These are phyloP conservation scores for Asterionellopsis glacialis DNA, from an alignment of 108 stramenopile species.

Conservation along the genomic window DNA sequence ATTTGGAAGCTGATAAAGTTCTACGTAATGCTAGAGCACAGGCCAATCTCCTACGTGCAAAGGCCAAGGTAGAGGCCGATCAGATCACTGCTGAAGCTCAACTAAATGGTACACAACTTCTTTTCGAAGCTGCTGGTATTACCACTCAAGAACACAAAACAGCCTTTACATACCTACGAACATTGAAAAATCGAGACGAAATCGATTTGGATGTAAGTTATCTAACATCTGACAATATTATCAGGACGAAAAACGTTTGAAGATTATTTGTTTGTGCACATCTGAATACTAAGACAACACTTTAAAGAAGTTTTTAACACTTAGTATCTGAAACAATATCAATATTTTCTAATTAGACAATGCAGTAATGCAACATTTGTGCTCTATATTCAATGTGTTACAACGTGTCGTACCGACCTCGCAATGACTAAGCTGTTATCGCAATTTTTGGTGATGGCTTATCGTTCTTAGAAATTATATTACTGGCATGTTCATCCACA, in stretches of 20 bases:
- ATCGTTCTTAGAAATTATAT: too few species aligned
- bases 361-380: too few species aligned
- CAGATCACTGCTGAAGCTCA: conserved; percentile 22
- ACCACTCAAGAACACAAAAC: conserved; percentile 32
- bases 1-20: conserved; percentile 23
- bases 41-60: conserved; percentile 29
- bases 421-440: too few species aligned
- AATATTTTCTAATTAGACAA: too few species aligned
- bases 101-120: conserved; percentile 27
- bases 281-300: too few species aligned
- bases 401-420: too few species aligned
- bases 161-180: conserved; percentile 40
- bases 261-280: neutral
- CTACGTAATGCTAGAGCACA: conserved; percentile 33
- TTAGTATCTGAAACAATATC: too few species aligned
- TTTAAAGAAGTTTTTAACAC: too few species aligned
- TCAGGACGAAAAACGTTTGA: conserved; percentile 16
- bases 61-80: conserved; percentile 23
- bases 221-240: conserved; percentile 21
- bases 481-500: too few species aligned
- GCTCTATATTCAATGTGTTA: too few species aligned
- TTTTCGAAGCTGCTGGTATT: conserved; percentile 27
- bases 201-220: conserved; percentile 28
- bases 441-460: too few species aligned
- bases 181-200: conserved; percentile 21